Evolutionary conservation across 345 rosid species (phyloP), one percentile per base, ranked within the genome.

Genomic region (Leavenworthia alabamica): DNA sequence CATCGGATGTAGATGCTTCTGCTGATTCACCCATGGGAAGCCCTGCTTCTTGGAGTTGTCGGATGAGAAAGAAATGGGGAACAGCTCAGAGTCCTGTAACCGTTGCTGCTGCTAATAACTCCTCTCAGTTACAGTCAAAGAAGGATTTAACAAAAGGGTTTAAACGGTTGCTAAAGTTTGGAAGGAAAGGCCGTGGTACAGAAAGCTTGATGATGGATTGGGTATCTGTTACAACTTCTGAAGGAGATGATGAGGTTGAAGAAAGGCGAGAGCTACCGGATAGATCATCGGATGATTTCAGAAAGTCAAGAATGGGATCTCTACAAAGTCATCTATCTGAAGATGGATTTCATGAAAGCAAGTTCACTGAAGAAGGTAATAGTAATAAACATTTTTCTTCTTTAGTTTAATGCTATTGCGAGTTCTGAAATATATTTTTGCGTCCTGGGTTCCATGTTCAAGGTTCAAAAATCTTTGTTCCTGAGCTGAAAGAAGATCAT

Each of bases 51-150:
- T 82, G 93, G 96, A 90, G 83, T 73, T 81, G 87, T 60, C 75
- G 89, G 47, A 90, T 85, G 85, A 81, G 93, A 75, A 90, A 87
- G 81, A 90, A 87, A 71, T 85, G 95, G 96, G 97, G 93, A 53
- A 82, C 84, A 55, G 83, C 87, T 2, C 67, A 49, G 14, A 87
- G 82, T 53, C 89, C 89, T 54, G 45, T 83, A 65, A 66, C 82
- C 55, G 81, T 76, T 62, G 65, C 80, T 55, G 27, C 50, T 41
- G 50, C 39, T 6, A 57, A 57, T 41, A 85, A 82, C 58, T 71
- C 84, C 54, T 78, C 88, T 53, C 77, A 79, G 49, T 73, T 64
- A 46, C 97, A 82, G 69, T 75, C 89, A 7, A 84, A 83, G 26
- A 90, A 76, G 74, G 95, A 87, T 78, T 66, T 83, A 63, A 81